Evolutionary conservation across 305 asterid species (phyloP).

Genomic region (Fraxinus baroniana): DNA sequence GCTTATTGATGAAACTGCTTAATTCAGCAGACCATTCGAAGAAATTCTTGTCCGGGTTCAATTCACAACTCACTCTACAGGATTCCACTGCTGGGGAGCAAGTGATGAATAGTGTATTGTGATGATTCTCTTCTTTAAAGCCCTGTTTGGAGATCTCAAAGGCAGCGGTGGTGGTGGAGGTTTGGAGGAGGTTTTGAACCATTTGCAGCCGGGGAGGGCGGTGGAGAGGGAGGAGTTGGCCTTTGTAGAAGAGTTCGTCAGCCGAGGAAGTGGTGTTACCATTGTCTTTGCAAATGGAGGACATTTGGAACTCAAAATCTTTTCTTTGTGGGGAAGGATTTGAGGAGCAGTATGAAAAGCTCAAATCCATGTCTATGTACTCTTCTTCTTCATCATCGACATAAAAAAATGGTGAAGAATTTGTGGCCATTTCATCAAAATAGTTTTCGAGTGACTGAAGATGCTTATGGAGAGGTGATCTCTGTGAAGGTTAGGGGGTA

Average conservation of each 20-base stretch:
- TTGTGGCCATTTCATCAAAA: slow-evolving; percentile 38
- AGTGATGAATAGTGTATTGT: slow-evolving; percentile 25
- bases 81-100: slow-evolving; percentile 65
- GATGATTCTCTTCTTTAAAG: slow-evolving; percentile 22
- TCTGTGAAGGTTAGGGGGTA: slow-evolving; percentile 33
- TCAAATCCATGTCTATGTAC: slow-evolving; percentile 73
- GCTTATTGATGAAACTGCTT: slow-evolving; percentile 34
- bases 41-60: slow-evolving; percentile 58
- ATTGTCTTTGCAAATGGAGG: slow-evolving; percentile 26
- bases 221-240: slow-evolving; percentile 84
- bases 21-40: slow-evolving; percentile 73
- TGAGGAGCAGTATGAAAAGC: slow-evolving; percentile 26
- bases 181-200: slow-evolving; percentile 44
- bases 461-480: slow-evolving; percentile 50
- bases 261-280: slow-evolving; percentile 52
- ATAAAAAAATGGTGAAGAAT: slow-evolving; percentile 14
- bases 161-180: slow-evolving; percentile 19
- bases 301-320: slow-evolving; percentile 86
- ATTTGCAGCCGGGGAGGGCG: slow-evolving; percentile 59
- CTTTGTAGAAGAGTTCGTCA: slow-evolving; percentile 86
- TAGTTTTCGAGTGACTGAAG: slow-evolving; percentile 20
- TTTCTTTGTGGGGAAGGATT: slow-evolving; percentile 38
- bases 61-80: slow-evolving; percentile 69
- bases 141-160: slow-evolving; percentile 21
- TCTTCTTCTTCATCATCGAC: slow-evolving; percentile 48